Base-by-base conservation (phyloP, 169 alveolate species). In the Plasmodium coatneyi region DNA sequence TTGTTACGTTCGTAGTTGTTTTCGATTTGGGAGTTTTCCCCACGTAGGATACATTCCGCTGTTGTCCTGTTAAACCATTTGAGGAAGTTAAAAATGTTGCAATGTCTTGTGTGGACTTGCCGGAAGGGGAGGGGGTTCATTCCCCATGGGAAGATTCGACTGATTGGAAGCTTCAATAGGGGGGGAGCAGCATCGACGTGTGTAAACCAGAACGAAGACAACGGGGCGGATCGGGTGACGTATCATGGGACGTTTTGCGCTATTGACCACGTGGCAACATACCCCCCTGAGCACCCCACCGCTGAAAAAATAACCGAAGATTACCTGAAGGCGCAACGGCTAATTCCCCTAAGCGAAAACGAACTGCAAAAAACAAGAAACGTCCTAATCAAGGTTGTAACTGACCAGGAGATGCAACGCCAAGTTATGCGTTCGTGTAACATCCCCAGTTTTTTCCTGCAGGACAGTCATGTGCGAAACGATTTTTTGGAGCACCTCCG, bases 301-400 rank as follows among this genome's bases (percentile, higher is more conserved):
- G 32, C 39, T 72, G 34, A 74, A 86, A 86, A 76, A 86, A 52
- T 86, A 39, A 86, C 56, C 43, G 93, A 86, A 76, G 93, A 86
- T 5, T 86, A 86, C 43, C 41, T 5, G 60, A 86, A 34, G 7
- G 80, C 54, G 16, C 93, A 76, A 54, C 86, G 74, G 5, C 39
- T 49, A 19, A 78, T 86, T 43, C 78, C 84, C 16, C 71, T 86
- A 25, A 60, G 66, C 43, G 93, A 86, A 22, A 34, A 76, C 39
- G 93, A 86, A 30, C 14, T 76, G 60, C 70, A 74, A 34, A 86
- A 86, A 76, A 86, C 54, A 76, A 86, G 93, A 76, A 86, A 86
- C 66, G 2, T 76, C 14, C 30, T 86, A 60, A 86, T 86, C 54
- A 60, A 39, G 66, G 70, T 86, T 28, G 46, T 36, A 78, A 86